phyloP scores from a whole-genome alignment of 106 monocot genomes.

The Ottelia alismoides region DNA sequence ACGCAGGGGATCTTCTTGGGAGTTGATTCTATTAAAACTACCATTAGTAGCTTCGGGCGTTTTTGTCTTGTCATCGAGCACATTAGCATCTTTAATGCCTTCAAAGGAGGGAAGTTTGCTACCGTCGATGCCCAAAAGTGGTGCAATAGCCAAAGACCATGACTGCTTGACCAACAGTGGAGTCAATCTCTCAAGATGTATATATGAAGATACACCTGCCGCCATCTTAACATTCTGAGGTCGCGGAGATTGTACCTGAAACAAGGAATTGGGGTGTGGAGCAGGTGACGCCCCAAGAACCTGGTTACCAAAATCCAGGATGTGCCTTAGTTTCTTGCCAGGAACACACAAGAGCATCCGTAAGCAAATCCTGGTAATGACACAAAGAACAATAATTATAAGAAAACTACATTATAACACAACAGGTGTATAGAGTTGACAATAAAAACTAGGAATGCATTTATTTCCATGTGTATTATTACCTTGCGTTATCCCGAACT shows the following conservation, averaged over 20 bases:
- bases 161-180: constrained; percentile 73
- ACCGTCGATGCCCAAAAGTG: constrained; percentile 29
- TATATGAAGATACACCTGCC: constrained; percentile 35
- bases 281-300: constrained; percentile 40
- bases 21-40: constrained; percentile 15
- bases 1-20: constrained; percentile 31
- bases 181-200: constrained; percentile 48
- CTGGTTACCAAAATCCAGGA: constrained; percentile 40
- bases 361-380: constrained; percentile 50
- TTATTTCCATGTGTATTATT: not conserved
- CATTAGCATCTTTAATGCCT: not conserved
- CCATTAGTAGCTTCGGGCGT: constrained; percentile 10
- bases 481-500: constrained; percentile 93
- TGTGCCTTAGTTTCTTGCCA: constrained; percentile 73
- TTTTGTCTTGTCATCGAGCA: too few relatives aligned
- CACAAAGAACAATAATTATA: not conserved
- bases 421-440: too few relatives aligned
- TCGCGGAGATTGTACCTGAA: constrained; percentile 43
- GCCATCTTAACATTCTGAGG: constrained; percentile 34
- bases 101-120: constrained; percentile 10
- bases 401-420: too few relatives aligned
- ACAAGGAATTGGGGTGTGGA: constrained; percentile 43
- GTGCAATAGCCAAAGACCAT: constrained; percentile 63
- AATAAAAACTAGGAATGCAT: not conserved
- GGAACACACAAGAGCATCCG: constrained; percentile 80